Evolutionary conservation across 2,329 filamentous ascomycete genomes (phyloP).

Genomic region (Xylariaceae sp.): DNA sequence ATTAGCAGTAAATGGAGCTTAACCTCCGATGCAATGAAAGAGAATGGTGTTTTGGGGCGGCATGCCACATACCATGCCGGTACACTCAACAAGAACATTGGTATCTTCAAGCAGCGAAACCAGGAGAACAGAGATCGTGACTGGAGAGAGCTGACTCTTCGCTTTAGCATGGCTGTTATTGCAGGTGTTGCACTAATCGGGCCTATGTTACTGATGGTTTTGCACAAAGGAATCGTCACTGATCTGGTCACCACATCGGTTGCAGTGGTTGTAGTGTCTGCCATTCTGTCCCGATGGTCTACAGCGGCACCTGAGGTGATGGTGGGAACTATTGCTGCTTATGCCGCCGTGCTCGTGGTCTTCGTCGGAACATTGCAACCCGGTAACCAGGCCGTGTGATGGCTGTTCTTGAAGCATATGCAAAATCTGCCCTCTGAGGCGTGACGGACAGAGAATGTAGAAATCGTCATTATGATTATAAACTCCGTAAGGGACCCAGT

Average conservation of each 20-base stretch:
- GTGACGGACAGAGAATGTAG: not conserved
- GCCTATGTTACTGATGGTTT: not conserved
- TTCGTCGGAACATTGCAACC: not conserved
- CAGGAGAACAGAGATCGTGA: not conserved
- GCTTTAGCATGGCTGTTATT: not conserved
- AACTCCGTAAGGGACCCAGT: not conserved
- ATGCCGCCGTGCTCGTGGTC: not conserved
- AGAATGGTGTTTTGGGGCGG: too few relatives aligned
- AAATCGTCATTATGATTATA: not conserved
- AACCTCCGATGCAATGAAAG: too few relatives aligned
- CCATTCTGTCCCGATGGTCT: not conserved
- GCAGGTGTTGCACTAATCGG: not conserved
- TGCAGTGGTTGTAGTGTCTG: not conserved
- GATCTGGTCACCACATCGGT: not conserved
- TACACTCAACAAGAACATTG: not conserved
- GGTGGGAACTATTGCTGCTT: not conserved
- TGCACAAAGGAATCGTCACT: not conserved
- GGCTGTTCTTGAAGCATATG: not conserved
- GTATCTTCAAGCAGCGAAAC: not conserved
- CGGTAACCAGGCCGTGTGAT: too few relatives aligned
- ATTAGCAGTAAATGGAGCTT: not conserved
- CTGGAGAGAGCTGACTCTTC: not conserved
- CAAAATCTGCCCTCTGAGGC: not conserved
- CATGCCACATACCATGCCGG: too few relatives aligned
- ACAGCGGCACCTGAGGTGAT: not conserved